phyloP scores from a whole-genome alignment of 495 filamentous ascomycete species.

The Neurospora sp. region DNA sequence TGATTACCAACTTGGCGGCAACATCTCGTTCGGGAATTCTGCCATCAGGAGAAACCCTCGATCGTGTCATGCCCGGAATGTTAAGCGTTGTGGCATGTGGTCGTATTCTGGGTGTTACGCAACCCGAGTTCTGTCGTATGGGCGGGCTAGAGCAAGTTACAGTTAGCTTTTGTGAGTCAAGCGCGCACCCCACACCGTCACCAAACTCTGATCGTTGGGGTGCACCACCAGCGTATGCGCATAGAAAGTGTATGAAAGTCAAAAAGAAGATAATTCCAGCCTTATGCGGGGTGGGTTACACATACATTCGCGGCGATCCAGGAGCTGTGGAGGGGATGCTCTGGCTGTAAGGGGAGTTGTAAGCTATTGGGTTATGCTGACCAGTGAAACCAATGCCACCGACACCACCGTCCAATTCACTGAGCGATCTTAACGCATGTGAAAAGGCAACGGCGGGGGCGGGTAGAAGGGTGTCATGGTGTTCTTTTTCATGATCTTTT shows the following conservation, averaged over 20 bases:
- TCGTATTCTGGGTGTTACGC: conserved; percentile 49
- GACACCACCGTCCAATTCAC: conserved; percentile 15
- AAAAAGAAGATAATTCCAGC: neutral
- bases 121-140: conserved; percentile 50
- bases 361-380: conserved; percentile 15
- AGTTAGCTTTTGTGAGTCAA: conserved; percentile 11
- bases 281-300: conserved; percentile 1
- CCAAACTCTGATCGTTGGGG: neutral
- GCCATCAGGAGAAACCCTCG: conserved; percentile 88
- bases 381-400: conserved; percentile 12
- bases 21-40: conserved; percentile 86
- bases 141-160: conserved; percentile 32
- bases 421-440: conserved; percentile 27
- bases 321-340: conserved; percentile 46
- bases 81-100: conserved; percentile 76
- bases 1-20: conserved; percentile 89
- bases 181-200: neutral
- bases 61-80: conserved; percentile 81
- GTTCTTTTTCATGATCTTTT: neutral
- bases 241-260: neutral
- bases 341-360: conserved; percentile 37
- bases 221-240: neutral
- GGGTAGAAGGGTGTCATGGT: conserved; percentile 14
- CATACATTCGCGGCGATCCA: conserved; percentile 44
- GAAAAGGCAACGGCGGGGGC: conserved; percentile 19